Evolutionary conservation across 768 basidiomycete species (phyloP).

Genomic region (Tulasnella sp.): DNA sequence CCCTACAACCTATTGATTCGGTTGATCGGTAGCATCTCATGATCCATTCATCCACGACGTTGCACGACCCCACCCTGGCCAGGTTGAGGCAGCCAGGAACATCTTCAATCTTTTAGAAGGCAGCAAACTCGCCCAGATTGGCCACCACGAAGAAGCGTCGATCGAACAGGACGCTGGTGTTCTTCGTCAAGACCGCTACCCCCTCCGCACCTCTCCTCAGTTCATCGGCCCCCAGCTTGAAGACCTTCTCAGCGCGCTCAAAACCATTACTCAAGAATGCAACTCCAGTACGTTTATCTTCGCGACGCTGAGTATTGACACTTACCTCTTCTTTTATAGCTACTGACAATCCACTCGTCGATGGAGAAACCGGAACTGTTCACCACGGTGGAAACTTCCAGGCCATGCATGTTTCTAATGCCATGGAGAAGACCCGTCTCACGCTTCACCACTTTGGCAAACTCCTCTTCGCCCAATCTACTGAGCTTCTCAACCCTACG

Average conservation of each 20-base stretch:
- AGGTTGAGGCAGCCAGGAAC: conserved; percentile 62
- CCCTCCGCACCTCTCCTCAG: conserved; percentile 64
- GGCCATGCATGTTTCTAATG: conserved; percentile 71
- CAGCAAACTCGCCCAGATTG: conserved; percentile 50
- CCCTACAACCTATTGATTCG: background rate
- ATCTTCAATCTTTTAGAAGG: conserved; percentile 58
- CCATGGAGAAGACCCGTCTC: conserved; percentile 78
- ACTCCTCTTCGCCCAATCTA: conserved; percentile 50
- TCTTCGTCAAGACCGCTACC: conserved; percentile 62
- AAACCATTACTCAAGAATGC: conserved; percentile 57
- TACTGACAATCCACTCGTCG: conserved; percentile 78
- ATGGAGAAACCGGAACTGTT: conserved; percentile 48
- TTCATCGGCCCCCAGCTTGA: conserved; percentile 80
- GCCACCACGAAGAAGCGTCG: conserved; percentile 55
- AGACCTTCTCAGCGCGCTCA: conserved; percentile 54
- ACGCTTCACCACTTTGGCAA: conserved; percentile 59
- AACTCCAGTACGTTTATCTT: conserved; percentile 53
- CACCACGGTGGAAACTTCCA: conserved; percentile 88
- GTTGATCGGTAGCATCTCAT: conserved; percentile 36
- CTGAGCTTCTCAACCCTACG: conserved; percentile 66
- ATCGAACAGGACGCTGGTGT: conserved; percentile 60
- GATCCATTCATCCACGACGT: conserved; percentile 63
- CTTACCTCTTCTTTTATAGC: conserved; percentile 32
- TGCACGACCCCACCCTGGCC: conserved; percentile 74
- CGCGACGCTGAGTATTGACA: background rate